Evolutionary conservation across 768 basidiomycete genomes (phyloP).

Genomic region (Amanita exitialis): DNA sequence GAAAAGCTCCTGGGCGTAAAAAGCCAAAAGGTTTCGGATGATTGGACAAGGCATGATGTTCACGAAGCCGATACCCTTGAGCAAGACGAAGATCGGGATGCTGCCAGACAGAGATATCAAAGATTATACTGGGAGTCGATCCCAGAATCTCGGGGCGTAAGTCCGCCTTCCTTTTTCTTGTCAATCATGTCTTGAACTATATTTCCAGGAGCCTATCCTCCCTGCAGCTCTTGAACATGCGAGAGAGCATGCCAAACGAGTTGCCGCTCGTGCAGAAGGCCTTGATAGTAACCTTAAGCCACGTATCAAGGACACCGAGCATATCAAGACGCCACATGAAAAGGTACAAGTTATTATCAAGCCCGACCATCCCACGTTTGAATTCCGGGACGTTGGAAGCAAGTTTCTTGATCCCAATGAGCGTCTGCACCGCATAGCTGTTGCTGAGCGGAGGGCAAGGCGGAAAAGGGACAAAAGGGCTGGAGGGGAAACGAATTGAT

Average conservation of each 20-base stretch:
- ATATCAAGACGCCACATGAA: conserved; percentile 24
- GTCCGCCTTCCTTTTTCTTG: conserved; percentile 9
- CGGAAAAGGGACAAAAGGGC: conserved; percentile 16
- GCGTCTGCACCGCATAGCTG: conserved; percentile 36
- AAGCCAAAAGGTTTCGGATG: conserved; percentile 6
- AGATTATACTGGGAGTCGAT: conserved; percentile 75
- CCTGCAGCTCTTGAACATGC: conserved; percentile 44
- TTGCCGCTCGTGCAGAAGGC: conserved; percentile 21
- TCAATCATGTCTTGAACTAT: conserved; percentile 4
- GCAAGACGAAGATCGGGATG: conserved; percentile 42
- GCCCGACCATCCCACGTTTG: conserved; percentile 42
- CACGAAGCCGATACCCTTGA: conserved; percentile 55
- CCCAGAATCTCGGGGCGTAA: conserved; percentile 55
- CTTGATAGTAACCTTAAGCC: conserved; percentile 31
- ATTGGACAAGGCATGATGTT: conserved; percentile 31
- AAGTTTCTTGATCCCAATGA: conserved; percentile 56
- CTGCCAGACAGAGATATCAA: conserved; percentile 54
- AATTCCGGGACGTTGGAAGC: conserved; percentile 67
- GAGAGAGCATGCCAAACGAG: conserved; percentile 26
- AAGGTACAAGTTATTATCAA: conserved; percentile 28
- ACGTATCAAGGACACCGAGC: conserved; percentile 23
- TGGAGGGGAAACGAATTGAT: conserved; percentile 13
- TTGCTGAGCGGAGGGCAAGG: conserved; percentile 36
- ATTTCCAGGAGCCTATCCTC: conserved; percentile 49
- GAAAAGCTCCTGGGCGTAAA: conserved; percentile 63